phyloP scores from a whole-genome alignment of 345 rosid species.

The Xanthoceras sorbifolium region DNA sequence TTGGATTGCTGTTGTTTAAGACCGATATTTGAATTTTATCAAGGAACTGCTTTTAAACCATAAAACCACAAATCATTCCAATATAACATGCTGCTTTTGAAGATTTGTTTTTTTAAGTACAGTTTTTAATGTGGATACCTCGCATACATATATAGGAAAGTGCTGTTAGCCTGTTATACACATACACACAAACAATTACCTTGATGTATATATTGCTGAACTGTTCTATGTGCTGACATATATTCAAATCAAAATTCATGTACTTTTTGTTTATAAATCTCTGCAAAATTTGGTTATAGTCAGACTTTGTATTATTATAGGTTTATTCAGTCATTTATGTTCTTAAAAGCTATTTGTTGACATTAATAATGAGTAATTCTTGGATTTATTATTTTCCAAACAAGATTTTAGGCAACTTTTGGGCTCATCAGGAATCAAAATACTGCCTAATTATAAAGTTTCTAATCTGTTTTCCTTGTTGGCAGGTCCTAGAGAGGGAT shows the following conservation, averaged over 20 bases:
- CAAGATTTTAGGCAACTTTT: not conserved
- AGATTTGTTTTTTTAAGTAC: no score
- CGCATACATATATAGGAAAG: no score
- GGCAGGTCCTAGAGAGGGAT: constrained; percentile 87
- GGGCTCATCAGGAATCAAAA: not conserved
- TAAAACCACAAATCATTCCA: no score
- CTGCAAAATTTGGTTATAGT: not conserved
- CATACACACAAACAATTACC: not conserved
- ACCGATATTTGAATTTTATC: not conserved
- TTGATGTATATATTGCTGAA: not conserved
- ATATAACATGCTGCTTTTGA: no score
- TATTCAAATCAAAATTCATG: no score
- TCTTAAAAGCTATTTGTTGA: not conserved
- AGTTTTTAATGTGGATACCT: no score
- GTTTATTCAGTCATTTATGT: not conserved
- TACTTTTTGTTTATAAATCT: no score
- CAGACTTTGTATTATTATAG: not conserved
- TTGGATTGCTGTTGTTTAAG: no score
- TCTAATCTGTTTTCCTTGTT: constrained; percentile 17
- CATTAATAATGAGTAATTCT: not conserved
- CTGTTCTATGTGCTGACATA: not conserved
- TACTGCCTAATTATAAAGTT: not conserved
- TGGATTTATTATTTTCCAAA: not conserved
- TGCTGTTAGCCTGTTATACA: no score
- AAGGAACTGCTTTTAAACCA: no score